A percentile compares a stretch with the other conserved stretches of the same genome.
Evolutionary conservation across 306 rosid genomes (phyloP).

Genomic region (Pyrus communis): DNA sequence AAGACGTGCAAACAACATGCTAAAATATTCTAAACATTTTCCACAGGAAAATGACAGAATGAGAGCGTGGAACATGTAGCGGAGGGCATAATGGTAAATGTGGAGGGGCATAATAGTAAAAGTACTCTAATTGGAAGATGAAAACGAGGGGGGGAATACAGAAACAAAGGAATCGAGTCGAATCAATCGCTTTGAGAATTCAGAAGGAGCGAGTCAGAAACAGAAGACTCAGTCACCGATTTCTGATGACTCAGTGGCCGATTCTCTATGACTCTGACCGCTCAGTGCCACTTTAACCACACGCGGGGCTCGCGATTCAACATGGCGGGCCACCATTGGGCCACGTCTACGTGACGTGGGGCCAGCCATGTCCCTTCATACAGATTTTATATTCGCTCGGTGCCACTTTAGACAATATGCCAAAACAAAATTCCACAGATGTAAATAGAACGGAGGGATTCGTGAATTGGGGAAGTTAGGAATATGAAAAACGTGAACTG

Average conservation of each 20-base stretch:
- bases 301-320: neutral
- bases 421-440: neutral
- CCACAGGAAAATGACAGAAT: neutral
- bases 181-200: conserved; percentile 17
- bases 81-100: conserved; percentile 8
- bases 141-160: conserved; percentile 11
- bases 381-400: neutral
- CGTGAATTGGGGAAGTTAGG: neutral
- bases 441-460: too few relatives aligned
- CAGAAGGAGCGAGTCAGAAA: neutral
- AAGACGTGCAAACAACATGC: conserved; percentile 7
- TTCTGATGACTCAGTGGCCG: too few relatives aligned
- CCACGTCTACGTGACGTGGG: neutral
- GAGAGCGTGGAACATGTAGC: neutral
- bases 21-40: neutral
- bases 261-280: neutral
- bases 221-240: neutral
- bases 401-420: neutral
- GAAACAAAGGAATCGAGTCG: conserved; percentile 29
- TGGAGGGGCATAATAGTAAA: conserved; percentile 6
- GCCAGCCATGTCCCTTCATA: neutral
- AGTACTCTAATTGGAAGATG: conserved; percentile 2
- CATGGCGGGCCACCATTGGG: conserved; percentile 4
- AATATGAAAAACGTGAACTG: too few relatives aligned
- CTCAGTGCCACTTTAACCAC: neutral